These are phyloP conservation scores for Hypoxylon lenormandii DNA, from an alignment of 495 filamentous ascomycete genomes.

Conservation along the genomic window DNA sequence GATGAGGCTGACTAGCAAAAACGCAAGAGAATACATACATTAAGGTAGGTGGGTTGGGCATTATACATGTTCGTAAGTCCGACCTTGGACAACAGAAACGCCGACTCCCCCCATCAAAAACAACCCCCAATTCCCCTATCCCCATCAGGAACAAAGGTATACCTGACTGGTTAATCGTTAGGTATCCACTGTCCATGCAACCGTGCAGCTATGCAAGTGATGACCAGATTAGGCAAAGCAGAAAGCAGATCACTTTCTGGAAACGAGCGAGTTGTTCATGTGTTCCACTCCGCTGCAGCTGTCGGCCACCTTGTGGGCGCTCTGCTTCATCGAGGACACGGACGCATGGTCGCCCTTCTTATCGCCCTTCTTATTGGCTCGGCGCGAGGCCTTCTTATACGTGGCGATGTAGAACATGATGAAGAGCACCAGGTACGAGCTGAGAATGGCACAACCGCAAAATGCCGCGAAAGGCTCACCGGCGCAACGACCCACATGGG, in stretches of 20 bases:
- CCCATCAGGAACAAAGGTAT: slow-evolving; percentile 10
- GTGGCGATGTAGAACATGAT: slow-evolving; percentile 97
- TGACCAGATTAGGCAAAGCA: slow-evolving; percentile 14
- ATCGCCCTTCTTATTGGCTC: slow-evolving; percentile 39
- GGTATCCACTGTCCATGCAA: slow-evolving; percentile 32
- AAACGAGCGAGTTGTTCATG: slow-evolving; percentile 42
- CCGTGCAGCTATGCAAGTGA: slow-evolving; percentile 13
- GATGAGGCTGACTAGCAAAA: neutral
- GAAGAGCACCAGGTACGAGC: slow-evolving; percentile 94
- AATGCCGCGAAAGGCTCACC: slow-evolving; percentile 97
- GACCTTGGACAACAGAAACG: slow-evolving; percentile 8
- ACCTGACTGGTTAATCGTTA: slow-evolving; percentile 6
- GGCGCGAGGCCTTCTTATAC: slow-evolving; percentile 76
- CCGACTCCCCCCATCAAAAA: slow-evolving; percentile 21
- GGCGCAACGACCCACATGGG: slow-evolving; percentile 84
- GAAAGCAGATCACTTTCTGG: slow-evolving; percentile 34
- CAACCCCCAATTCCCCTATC: neutral
- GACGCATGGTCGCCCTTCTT: slow-evolving; percentile 1
- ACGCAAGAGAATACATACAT: slow-evolving; percentile 1
- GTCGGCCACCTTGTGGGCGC: slow-evolving; percentile 40
- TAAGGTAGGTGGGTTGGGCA: slow-evolving; percentile 9
- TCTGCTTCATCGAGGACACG: slow-evolving; percentile 43
- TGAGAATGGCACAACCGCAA: slow-evolving; percentile 86
- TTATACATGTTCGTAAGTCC: slow-evolving; percentile 29
- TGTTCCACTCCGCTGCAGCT: slow-evolving; percentile 49